A percentile compares a stretch with the other conserved stretches of the same genome.
These are phyloP conservation scores for Ophiostoma australiae DNA, from an alignment of 2,329 filamentous ascomycete genomes.

Conservation along the genomic window DNA sequence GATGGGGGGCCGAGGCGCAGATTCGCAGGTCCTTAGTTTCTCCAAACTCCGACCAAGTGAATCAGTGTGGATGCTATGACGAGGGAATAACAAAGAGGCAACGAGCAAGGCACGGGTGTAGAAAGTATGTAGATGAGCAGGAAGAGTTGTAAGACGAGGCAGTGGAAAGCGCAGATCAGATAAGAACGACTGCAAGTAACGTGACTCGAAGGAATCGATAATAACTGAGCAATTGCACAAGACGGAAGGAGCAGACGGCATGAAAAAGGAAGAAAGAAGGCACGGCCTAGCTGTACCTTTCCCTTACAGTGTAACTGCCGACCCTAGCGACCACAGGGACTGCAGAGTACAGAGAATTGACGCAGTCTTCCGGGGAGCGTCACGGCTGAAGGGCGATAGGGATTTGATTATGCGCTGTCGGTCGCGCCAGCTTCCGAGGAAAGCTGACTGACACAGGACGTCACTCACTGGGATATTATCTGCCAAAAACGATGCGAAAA, in stretches of 20 bases:
- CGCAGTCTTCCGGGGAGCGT: background rate
- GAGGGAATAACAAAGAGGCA: background rate
- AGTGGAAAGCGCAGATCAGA: no score
- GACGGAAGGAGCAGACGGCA: no score
- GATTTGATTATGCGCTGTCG: background rate
- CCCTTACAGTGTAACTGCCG: background rate
- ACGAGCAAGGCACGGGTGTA: background rate
- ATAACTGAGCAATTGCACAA: no score
- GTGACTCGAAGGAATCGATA: no score
- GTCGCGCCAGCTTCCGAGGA: background rate
- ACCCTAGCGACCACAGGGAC: background rate
- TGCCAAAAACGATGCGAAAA: background rate
- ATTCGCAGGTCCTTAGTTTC: background rate
- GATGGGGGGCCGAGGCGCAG: background rate
- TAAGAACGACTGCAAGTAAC: no score
- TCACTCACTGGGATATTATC: background rate
- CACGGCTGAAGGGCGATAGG: background rate
- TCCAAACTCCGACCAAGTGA: background rate
- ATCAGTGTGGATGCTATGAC: background rate
- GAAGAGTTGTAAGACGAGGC: no score
- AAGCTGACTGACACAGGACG: background rate
- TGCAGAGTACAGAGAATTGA: background rate
- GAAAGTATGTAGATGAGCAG: background rate
- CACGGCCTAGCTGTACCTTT: no score
- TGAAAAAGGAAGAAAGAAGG: no score